Evolutionary conservation across 257 asterid species (phyloP), one percentile per base, ranked within the genome.

Genomic region (Solanum lycopersicoides): DNA sequence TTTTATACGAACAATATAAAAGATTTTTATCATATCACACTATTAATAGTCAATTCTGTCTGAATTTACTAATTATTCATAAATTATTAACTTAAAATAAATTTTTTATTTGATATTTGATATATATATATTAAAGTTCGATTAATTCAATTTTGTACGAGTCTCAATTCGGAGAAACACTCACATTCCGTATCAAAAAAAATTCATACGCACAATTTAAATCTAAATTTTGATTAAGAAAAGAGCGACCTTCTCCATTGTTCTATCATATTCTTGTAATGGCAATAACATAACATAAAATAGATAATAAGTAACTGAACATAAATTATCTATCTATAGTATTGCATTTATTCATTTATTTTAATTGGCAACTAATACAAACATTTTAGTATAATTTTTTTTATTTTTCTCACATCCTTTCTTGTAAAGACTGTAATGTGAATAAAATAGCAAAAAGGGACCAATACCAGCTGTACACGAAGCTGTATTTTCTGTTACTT

Each of bases 201-300:
- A 4, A 4, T 47, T 45, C 56, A 14, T 47, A 47, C 3, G 0
- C 20, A 15, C 3, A 16, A 1, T 7, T 50, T 21, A 50, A 15
- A 50, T 0, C 59, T 44, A 0, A 47, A 47, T 47, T 16, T 13
- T 47, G 7, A 47, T 47, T 47, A 13, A 4, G 0, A 53, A 9
- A 53, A 18, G 1, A 18, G 0, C 11, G 6, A 18, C 0, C 9
- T 15, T 9, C 0, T 53, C 1, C 1, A 16, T 0, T 2, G 3
- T 0, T 15, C 0, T 9, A 0, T 53, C 3, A 53, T 53, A 53
- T 53, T 0, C 4, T 6, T 18, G 18, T 18, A 7, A 53, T 7
- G 63, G 63, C 0, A 53, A 53, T 37, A 37, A 71, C 30, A 28
- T 35, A 20, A 5, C 30, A 28, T 35, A 20, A 5, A 73, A 37